These are phyloP conservation scores for Ophiosphaerella herpotricha DNA, from an alignment of 2,329 filamentous ascomycete species.

Conservation along the genomic window DNA sequence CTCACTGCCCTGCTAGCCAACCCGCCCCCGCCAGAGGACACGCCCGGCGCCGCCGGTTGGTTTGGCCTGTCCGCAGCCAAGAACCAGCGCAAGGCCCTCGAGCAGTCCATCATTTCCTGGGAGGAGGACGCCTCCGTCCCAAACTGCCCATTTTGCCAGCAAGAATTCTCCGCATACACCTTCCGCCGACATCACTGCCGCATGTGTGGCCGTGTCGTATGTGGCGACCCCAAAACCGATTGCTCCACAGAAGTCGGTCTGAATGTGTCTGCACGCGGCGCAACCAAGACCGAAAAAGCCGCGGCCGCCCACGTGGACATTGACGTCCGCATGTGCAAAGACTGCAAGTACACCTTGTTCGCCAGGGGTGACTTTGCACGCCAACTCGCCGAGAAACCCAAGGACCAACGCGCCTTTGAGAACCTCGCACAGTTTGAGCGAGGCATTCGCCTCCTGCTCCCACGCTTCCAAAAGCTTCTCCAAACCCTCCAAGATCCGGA, in stretches of 20 bases:
- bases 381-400: conserved; percentile 68
- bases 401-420: conserved; percentile 79
- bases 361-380: conserved; percentile 76
- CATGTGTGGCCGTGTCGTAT: conserved; percentile 90
- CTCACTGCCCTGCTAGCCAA: conserved; percentile 82
- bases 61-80: conserved; percentile 65
- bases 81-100: conserved; percentile 76
- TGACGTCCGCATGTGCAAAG: conserved; percentile 89
- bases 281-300: conserved; percentile 47
- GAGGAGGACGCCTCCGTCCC: conserved; percentile 83
- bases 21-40: conserved; percentile 67
- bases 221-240: conserved; percentile 79
- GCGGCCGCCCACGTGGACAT: conserved; percentile 65
- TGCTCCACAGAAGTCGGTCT: conserved; percentile 86
- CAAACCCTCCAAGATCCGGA: conserved; percentile 73
- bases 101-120: conserved; percentile 94
- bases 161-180: conserved; percentile 91
- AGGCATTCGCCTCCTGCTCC: conserved; percentile 80
- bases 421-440: conserved; percentile 86
- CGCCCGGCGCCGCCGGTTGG: conserved; percentile 53
- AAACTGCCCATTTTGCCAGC: conserved; percentile 91
- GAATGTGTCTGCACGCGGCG: conserved; percentile 66
- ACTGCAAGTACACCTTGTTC: conserved; percentile 76
- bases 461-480: conserved; percentile 80
- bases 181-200: conserved; percentile 94